Evolutionary conservation across 371 early-diverging fungal species (phyloP), one percentile per base, ranked within the genome.

Genomic region (Encephalitozoon hellem): DNA sequence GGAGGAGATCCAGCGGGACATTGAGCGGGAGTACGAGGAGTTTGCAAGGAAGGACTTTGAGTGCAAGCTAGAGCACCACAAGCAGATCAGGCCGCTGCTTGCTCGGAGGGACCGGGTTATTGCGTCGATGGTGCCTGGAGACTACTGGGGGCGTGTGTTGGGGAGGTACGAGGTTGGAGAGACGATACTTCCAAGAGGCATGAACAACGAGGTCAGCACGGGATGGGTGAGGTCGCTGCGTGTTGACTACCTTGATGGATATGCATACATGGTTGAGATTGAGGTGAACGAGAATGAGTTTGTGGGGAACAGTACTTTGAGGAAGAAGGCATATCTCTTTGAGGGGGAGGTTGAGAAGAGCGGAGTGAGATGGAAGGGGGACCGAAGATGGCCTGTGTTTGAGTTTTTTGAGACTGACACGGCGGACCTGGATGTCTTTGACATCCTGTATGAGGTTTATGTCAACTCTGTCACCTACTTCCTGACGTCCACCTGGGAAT

Each of bases 381-480:
- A 75, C 38, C 26, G 26, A 18, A 68, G 32, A 11, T 67, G 73
- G 26, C 45, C 72, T 5, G 12, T 82, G 9, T 78, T 82, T 53
- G 67, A 39, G 12, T 82, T 74, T 59, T 78, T 78, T 64, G 74
- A 74, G 18, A 66, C 25, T 11, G 67, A 76, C 9, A 73, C 72
- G 0, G 65, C 69, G 0, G 70, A 74, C 23, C 41, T 68, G 4
- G 79, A 78, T 39, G 53, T 73, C 12, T 82, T 82, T 77, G 82
- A 82, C 70, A 68, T 78, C 32, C 42, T 82, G 5, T 82, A 82
- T 71, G 82, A 82, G 47, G 32, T 78, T 2, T 82, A 82, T 49
- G 55, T 67, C 21, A 73, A 82, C 74, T 52, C 49, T 0, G 43
- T 51, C 43, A 78, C 45, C 64, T 82, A 68, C 11, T 69, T 59